Base-by-base conservation (phyloP, 495 filamentous ascomycete genomes). In the Tuber umbilicatum region DNA sequence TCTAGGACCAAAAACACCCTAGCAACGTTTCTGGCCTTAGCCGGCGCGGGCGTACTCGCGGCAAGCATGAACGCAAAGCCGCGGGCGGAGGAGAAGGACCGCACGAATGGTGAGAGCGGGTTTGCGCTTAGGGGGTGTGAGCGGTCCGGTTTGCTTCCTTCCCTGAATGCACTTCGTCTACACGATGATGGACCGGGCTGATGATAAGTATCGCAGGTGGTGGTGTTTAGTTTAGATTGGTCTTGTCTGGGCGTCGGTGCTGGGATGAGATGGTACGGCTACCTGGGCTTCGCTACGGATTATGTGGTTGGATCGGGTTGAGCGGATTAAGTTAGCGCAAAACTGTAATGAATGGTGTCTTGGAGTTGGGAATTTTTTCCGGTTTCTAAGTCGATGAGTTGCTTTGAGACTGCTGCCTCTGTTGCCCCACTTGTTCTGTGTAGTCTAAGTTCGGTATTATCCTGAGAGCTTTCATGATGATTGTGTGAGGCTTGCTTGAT, bases 91-190 rank as follows among this genome's bases (percentile, higher is more conserved):
- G n/a, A 64, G 55, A 27, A 64, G 55, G 55, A 16, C 27, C 55
- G 27, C 55, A 6, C 55, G 27, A 64, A 64, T 27, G 27, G 14
- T 4, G 55, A 64, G 55, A 27, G 55, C 35, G 27, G 55, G 27
- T 64, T 64, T 64, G 55, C 55, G 55, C 55, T 64, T 64, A 14
- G 55, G 55, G 55, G 55, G 14, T 64, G 55, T 64, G 55, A 64
- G 27, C 55, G 55, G 27, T 64, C 55, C 27, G 55, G 55, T 64
- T 64, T 64, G 12, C 14, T 35, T 5, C 55, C 27, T 64, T 64
- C 27, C n/a, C 55, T 23, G 2, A 27, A 60, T 27, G 23, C 10
- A 12, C 2, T 31, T 31, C 12, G 23, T 6, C 50, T 35, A 64
- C 31, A 31, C 31, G 12, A 16, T 64, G 27, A 64, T 64, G 27